Evolutionary conservation across 768 basidiomycete species (phyloP), one percentile per base, ranked within the genome.

Genomic region (Amanita rubescens): DNA sequence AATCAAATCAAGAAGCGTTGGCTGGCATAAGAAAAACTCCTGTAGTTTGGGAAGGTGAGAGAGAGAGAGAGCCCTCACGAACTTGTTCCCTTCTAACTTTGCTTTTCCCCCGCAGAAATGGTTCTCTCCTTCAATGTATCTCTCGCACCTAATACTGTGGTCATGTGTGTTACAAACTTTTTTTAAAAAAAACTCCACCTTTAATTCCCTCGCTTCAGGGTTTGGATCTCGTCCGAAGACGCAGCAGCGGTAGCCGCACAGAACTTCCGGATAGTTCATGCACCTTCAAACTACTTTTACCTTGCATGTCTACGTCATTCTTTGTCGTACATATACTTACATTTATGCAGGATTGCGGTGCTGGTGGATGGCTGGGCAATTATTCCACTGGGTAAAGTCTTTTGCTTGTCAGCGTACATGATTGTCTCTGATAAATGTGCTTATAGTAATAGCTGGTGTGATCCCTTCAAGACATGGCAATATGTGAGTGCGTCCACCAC

Each of bases 401-500:
- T 30, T 30, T 8, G 27, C 27, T 30, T 4, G 8, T 30, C 27
- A 30, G 27, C 27, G 27, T 30, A 30, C 27, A 3, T 8, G 27
- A 30, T 4, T 30, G 27, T 30, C 27, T 4, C 27, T 30, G 5
- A 30, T 30, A 8, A 30, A 4, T 30, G 27, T 30, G 8, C 8
- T 8, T 30, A 30, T 8, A 30, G 27, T 30, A 81, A 82, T 60
- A 80, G 78, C 56, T 89, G 87, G 85, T 87, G 84, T 60, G 83
- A 85, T 58, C 85, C 85, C 0, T 88, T 84, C 79, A 87, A 88
- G 67, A 83, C 83, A 2, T 91, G 88, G 88, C 82, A 86, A 62
- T 76, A 79, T 67, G 83, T 84, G 41, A 8, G 55, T 45, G 4
- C 47, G 12, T 39, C 41, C 35, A 42, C 42, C 30, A 27, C 32